Conservation (phyloP, 345 rosid genomes). For the Rhizophora apiculata region DNA sequence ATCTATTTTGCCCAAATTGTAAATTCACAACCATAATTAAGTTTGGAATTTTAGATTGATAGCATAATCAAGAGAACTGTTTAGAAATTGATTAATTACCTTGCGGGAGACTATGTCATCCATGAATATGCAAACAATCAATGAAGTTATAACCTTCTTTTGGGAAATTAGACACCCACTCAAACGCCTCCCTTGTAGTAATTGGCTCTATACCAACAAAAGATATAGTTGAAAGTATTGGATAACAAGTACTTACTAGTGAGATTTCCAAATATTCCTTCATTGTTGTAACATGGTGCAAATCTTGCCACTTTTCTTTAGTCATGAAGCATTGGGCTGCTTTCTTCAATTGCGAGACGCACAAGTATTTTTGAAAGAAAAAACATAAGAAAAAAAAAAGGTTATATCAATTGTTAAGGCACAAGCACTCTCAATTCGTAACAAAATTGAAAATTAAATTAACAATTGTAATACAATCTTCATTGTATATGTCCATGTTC, state of each 20-base stretch:
- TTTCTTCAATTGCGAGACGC: not conserved
- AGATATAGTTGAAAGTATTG: not conserved
- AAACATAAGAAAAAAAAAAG: not conserved
- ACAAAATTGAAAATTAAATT: not conserved
- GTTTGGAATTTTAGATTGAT: too few relatives aligned
- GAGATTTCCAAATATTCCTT: conserved; percentile 12
- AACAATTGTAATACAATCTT: not conserved
- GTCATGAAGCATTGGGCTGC: not conserved
- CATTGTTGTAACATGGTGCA: conserved; percentile 5
- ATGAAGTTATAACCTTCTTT: conserved; percentile 8
- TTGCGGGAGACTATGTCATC: conserved; percentile 3
- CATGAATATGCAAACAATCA: conserved; percentile 16
- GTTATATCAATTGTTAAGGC: not conserved
- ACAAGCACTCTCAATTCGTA: not conserved
- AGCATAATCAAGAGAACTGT: too few relatives aligned
- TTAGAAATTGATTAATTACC: too few relatives aligned
- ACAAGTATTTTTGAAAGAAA: not conserved
- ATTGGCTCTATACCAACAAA: conserved; percentile 17
- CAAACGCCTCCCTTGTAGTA: conserved; percentile 15
- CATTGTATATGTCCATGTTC: too few relatives aligned
- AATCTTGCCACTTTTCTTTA: conserved; percentile 10
- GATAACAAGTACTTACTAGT: not conserved
- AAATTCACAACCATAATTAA: too few relatives aligned
- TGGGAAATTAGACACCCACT: conserved; percentile 19
- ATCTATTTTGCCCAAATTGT: too few relatives aligned